Conservation (phyloP, 2,329 filamentous ascomycete species). For the Eurotiales sp. region DNA sequence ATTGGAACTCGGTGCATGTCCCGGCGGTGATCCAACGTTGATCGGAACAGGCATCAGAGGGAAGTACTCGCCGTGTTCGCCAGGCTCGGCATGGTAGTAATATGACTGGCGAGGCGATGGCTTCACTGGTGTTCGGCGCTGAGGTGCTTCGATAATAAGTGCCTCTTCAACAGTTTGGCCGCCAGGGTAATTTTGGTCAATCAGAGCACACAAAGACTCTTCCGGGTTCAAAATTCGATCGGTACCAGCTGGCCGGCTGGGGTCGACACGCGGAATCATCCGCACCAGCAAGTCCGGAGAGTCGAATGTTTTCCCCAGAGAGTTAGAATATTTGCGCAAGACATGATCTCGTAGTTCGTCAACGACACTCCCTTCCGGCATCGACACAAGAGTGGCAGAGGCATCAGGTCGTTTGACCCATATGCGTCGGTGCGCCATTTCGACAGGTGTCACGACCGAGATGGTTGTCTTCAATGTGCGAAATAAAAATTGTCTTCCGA, state of each 20-base stretch:
- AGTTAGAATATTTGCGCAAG: conserved; percentile 89
- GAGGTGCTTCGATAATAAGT: conserved; percentile 81
- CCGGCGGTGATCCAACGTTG: conserved; percentile 38
- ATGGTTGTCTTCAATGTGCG: conserved; percentile 32
- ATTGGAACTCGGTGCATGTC: conserved; percentile 39
- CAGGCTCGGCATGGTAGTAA: conserved; percentile 57
- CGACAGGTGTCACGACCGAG: conserved; percentile 19
- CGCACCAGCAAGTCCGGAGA: conserved; percentile 81
- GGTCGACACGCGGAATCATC: conserved; percentile 65
- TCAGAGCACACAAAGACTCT: conserved; percentile 70
- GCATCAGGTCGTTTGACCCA: conserved; percentile 88
- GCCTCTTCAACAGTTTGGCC: conserved; percentile 88
- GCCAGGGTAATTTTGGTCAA: conserved; percentile 80
- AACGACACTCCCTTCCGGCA: conserved; percentile 83
- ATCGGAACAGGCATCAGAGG: conserved; percentile 60
- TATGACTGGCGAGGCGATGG: conserved; percentile 64
- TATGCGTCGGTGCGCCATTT: conserved; percentile 63
- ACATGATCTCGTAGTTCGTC: conserved; percentile 94
- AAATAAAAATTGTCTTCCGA: conserved; percentile 37
- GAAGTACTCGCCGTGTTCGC: conserved; percentile 78
- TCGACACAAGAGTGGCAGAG: conserved; percentile 81
- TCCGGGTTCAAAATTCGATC: conserved; percentile 79
- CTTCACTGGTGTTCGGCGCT: conserved; percentile 66
- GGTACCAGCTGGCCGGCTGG: conserved; percentile 40
- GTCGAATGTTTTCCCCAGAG: conserved; percentile 82